phyloP scores from a whole-genome alignment of 2,329 filamentous ascomycete genomes.

The Xylariaceae sp. region DNA sequence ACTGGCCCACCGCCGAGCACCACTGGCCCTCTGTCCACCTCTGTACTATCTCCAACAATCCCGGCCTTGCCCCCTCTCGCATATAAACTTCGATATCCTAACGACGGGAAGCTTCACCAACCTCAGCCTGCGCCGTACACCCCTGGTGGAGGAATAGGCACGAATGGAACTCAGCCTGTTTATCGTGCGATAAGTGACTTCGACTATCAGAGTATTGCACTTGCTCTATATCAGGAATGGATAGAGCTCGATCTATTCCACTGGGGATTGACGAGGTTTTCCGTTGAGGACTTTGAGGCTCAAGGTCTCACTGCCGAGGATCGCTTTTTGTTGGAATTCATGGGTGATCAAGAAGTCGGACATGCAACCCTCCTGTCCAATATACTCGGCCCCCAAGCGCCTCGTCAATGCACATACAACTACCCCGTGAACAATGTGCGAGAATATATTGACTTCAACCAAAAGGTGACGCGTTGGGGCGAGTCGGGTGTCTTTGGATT shows the following conservation, averaged over 20 bases:
- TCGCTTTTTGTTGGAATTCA: constrained; percentile 68
- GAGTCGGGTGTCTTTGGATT: constrained; percentile 22
- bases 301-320: constrained; percentile 69
- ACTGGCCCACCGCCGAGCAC: constrained; percentile 62
- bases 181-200: constrained; percentile 80
- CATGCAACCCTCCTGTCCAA: constrained; percentile 76
- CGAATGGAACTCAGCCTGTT: constrained; percentile 72
- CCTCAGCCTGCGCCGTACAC: constrained; percentile 69
- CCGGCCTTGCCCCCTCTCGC: constrained; percentile 55
- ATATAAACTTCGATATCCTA: constrained; percentile 67
- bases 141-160: constrained; percentile 71
- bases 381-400: constrained; percentile 69
- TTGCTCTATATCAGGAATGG: constrained; percentile 79
- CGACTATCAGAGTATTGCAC: constrained; percentile 73
- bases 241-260: constrained; percentile 83
- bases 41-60: constrained; percentile 56
- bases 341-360: constrained; percentile 74
- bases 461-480: constrained; percentile 80
- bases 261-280: constrained; percentile 68
- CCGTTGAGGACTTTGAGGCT: constrained; percentile 64
- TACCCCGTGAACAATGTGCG: constrained; percentile 73
- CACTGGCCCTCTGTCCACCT: constrained; percentile 64
- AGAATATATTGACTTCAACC: constrained; percentile 80
- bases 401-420: constrained; percentile 75
- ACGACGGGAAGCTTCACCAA: constrained; percentile 66